phyloP scores from a whole-genome alignment of 495 filamentous ascomycete species.

The Penicillium bovifimosum region DNA sequence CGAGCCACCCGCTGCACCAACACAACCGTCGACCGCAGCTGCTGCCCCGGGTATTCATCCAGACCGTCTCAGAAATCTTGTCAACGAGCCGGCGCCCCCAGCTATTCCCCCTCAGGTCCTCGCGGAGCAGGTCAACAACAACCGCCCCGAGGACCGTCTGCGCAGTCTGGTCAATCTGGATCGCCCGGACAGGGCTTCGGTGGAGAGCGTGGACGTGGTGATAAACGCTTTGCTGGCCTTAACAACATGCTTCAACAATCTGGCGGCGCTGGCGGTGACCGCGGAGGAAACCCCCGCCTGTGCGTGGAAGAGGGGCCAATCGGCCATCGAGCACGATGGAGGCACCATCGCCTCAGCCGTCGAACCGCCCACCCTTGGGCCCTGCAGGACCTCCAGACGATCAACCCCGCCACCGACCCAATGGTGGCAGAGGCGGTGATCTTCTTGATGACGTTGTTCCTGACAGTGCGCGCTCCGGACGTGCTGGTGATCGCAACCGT shows the following conservation, averaged over 20 bases:
- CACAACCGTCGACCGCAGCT: slow-evolving; percentile 22
- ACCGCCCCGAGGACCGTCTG: slow-evolving; percentile 19
- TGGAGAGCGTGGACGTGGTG: slow-evolving; percentile 36
- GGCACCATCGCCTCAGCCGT: slow-evolving; percentile 25
- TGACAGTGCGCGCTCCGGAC: slow-evolving; percentile 25
- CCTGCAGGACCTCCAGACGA: slow-evolving; percentile 24
- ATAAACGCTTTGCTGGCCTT: slow-evolving; percentile 41
- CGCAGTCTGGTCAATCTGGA: background rate
- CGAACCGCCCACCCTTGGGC: slow-evolving; percentile 24
- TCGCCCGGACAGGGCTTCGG: slow-evolving; percentile 17
- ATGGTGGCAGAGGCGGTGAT: slow-evolving; percentile 23
- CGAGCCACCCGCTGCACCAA: slow-evolving; percentile 21
- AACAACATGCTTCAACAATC: slow-evolving; percentile 45
- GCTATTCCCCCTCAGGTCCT: slow-evolving; percentile 10
- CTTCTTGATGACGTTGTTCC: slow-evolving; percentile 29
- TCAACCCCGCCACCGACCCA: slow-evolving; percentile 16
- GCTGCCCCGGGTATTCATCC: slow-evolving; percentile 44
- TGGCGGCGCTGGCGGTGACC: slow-evolving; percentile 29
- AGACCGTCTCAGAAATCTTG: slow-evolving; percentile 39
- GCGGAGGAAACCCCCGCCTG: slow-evolving; percentile 27
- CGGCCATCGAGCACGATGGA: slow-evolving; percentile 28
- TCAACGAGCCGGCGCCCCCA: slow-evolving; percentile 1
- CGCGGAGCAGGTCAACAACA: slow-evolving; percentile 12
- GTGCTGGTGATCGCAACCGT: slow-evolving; percentile 24
- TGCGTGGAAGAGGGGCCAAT: slow-evolving; percentile 36